Percentiles rank a stretch among this genome's conserved stretches.
phyloP scores from a whole-genome alignment of 805 yeast genomes.

The Nakazawaea holstii region DNA sequence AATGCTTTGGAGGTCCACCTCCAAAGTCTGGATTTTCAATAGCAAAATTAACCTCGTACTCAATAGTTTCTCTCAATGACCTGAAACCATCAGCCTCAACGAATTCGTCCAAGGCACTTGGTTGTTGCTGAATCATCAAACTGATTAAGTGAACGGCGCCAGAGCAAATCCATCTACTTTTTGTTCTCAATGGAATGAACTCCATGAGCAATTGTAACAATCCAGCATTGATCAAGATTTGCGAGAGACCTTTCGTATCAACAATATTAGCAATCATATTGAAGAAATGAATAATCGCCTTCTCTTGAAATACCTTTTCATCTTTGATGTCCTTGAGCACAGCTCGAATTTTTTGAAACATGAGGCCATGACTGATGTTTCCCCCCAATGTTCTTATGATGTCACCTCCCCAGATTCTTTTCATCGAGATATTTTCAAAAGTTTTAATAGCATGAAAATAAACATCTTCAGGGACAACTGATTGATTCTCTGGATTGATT shows the following conservation, averaged over 20 bases:
- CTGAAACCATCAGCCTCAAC: slow-evolving; percentile 63
- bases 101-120: slow-evolving; percentile 56
- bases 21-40: slow-evolving; percentile 51
- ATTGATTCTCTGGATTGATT: slow-evolving; percentile 55
- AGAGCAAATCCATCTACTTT: slow-evolving; percentile 51
- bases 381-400: slow-evolving; percentile 76
- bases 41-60: slow-evolving; percentile 61
- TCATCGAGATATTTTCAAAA: slow-evolving; percentile 62
- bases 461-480: slow-evolving; percentile 41
- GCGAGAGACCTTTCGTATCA: slow-evolving; percentile 47
- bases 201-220: slow-evolving; percentile 59
- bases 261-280: slow-evolving; percentile 58
- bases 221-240: slow-evolving; percentile 70
- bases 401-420: slow-evolving; percentile 69
- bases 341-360: slow-evolving; percentile 66
- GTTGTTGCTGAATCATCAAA: slow-evolving; percentile 33
- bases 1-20: slow-evolving; percentile 51
- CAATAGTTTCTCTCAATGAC: slow-evolving; percentile 52
- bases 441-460: slow-evolving; percentile 60
- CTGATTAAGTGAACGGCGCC: slow-evolving; percentile 60
- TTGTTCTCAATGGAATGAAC: slow-evolving; percentile 48
- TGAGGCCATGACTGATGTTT: slow-evolving; percentile 77
- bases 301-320: slow-evolving; percentile 38
- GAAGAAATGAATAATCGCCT: slow-evolving; percentile 42
- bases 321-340: slow-evolving; percentile 46